Percentiles rank a stretch among this genome's conserved stretches.
These are phyloP conservation scores for Metschnikowia vanudenii DNA, from an alignment of 805 yeast genomes.

Conservation along the genomic window DNA sequence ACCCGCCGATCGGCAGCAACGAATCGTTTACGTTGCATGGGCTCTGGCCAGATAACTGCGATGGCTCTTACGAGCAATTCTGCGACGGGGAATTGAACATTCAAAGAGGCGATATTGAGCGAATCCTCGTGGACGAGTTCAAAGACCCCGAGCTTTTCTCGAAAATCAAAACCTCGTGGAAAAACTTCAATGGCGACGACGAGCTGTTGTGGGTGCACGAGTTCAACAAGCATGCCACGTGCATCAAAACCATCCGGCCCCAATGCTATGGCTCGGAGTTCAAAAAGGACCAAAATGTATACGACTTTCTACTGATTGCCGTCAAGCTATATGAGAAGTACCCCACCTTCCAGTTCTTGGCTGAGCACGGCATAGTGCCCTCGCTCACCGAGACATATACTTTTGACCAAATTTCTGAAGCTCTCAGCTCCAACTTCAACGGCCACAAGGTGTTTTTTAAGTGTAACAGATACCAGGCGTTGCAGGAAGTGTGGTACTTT, in stretches of 20 bases:
- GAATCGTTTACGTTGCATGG: constrained; percentile 45
- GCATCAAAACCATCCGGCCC: constrained; percentile 41
- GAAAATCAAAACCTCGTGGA: constrained; percentile 28
- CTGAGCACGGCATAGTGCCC: constrained; percentile 37
- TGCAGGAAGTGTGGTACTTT: constrained; percentile 30
- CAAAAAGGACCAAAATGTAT: constrained; percentile 25
- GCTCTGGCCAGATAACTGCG: constrained; percentile 44
- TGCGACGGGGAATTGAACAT: constrained; percentile 34
- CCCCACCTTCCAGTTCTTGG: constrained; percentile 38
- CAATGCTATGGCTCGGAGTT: constrained; percentile 33
- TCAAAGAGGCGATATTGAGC: constrained; percentile 21
- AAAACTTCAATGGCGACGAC: constrained; percentile 35
- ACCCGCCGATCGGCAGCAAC: constrained; percentile 32
- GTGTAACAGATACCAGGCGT: constrained; percentile 25
- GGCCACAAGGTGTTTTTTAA: constrained; percentile 38
- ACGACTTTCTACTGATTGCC: constrained; percentile 31
- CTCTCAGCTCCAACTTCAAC: constrained; percentile 31
- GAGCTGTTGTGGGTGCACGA: constrained; percentile 43
- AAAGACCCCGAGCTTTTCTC: constrained; percentile 25
- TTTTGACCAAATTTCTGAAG: constrained; percentile 30
- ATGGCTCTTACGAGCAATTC: constrained; percentile 38
- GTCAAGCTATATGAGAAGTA: constrained; percentile 33
- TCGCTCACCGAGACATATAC: constrained; percentile 33
- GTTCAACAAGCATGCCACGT: constrained; percentile 46
- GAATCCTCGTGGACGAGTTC: constrained; percentile 28